phyloP scores from a whole-genome alignment of 2,329 filamentous ascomycete genomes.

The Ophiosphaerella korrae region DNA sequence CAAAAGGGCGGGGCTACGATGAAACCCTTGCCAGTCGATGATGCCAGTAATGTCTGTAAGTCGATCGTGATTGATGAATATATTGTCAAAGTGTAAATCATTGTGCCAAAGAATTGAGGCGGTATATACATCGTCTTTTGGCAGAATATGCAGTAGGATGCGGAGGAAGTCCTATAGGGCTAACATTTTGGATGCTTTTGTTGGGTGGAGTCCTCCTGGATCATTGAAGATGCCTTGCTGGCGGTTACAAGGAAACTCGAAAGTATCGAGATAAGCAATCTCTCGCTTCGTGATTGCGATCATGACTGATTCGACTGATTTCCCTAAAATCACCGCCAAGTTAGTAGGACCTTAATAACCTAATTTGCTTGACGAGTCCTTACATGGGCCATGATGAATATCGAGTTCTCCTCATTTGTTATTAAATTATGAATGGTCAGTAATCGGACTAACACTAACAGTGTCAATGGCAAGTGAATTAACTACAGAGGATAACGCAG shows the following conservation, averaged over 20 bases:
- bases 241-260: background rate
- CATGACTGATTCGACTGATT: conserved; percentile 13
- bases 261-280: conserved; percentile 26
- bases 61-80: conserved; percentile 16
- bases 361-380: too few species aligned
- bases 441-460: too few species aligned
- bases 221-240: conserved; percentile 14
- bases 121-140: conserved; percentile 10
- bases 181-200: conserved; percentile 20
- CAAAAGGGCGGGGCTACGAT: conserved; percentile 9
- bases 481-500: too few species aligned
- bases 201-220: conserved; percentile 8
- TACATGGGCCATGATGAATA: too few species aligned
- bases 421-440: too few species aligned
- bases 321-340: conserved; percentile 20
- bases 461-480: too few species aligned
- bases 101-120: conserved; percentile 23
- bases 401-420: too few species aligned
- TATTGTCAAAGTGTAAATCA: conserved; percentile 27
- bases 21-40: conserved; percentile 27
- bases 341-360: too few species aligned
- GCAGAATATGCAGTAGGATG: background rate
- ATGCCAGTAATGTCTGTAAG: conserved; percentile 16
- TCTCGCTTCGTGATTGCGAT: conserved; percentile 35
- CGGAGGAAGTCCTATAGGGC: background rate